These are phyloP conservation scores for Pythium pyrilobum DNA, from an alignment of 352 stramenopile species.

Conservation along the genomic window DNA sequence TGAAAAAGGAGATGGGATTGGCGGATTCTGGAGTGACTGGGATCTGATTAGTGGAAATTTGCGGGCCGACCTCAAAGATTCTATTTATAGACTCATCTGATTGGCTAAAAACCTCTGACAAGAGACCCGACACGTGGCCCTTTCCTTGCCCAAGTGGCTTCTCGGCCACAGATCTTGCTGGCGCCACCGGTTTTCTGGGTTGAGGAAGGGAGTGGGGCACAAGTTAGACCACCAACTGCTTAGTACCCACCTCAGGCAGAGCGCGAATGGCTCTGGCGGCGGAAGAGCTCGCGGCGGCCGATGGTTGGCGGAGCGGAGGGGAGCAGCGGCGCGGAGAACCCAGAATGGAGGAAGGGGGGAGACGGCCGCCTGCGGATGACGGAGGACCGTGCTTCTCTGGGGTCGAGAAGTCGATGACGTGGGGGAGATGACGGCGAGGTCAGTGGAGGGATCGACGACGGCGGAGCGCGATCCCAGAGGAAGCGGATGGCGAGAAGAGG, in stretches of 20 bases:
- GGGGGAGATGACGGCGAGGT: neutral
- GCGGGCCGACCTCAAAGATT: neutral
- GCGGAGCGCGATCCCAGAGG: neutral
- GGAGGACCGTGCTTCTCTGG: neutral
- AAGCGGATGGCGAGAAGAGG: too few relatives aligned
- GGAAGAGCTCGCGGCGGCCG: neutral
- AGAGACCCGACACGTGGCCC: conserved; percentile 5
- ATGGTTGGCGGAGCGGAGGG: neutral
- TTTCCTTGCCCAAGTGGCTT: conserved; percentile 2
- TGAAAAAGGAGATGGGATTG: neutral
- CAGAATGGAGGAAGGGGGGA: neutral
- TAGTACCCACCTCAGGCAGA: conserved; percentile 11
- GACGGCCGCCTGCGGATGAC: neutral
- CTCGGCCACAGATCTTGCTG: conserved; percentile 4
- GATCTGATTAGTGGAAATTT: conserved; percentile 1
- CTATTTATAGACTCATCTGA: neutral
- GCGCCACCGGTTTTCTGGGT: conserved; percentile 1
- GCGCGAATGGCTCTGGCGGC: conserved; percentile 6
- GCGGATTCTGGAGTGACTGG: neutral
- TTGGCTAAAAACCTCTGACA: neutral
- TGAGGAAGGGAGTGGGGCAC: neutral
- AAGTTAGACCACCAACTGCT: conserved; percentile 7
- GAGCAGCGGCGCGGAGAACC: neutral
- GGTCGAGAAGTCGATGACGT: neutral
- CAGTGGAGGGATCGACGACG: neutral